Evolutionary conservation across 345 rosid genomes (phyloP).

Genomic region (Citrus inodora): DNA sequence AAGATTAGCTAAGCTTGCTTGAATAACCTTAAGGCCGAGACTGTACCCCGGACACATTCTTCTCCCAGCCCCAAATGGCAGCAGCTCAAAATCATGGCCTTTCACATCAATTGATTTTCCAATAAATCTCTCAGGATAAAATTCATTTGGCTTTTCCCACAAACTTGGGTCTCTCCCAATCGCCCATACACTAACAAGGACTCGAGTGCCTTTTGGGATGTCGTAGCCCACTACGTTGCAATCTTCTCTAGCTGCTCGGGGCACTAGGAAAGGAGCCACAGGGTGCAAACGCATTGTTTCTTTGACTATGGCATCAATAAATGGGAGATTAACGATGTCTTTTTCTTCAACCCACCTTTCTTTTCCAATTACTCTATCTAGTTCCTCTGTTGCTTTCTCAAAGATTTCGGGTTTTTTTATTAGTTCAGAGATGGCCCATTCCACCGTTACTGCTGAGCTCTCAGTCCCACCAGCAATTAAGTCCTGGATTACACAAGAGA

Average conservation of each 20-base stretch:
- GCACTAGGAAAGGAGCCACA: conserved; percentile 58
- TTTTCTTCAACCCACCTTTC: conserved; percentile 56
- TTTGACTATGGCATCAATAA: conserved; percentile 40
- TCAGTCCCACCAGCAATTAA: conserved; percentile 61
- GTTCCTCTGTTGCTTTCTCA: conserved; percentile 49
- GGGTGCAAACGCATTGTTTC: conserved; percentile 74
- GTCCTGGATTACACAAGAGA: conserved; percentile 30
- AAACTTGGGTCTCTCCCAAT: conserved; percentile 54
- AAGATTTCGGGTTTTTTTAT: conserved; percentile 45
- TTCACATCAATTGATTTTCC: conserved; percentile 43
- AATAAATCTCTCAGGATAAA: conserved; percentile 53
- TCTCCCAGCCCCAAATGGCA: conserved; percentile 71
- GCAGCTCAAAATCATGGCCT: conserved; percentile 54
- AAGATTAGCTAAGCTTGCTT: conserved; percentile 47
- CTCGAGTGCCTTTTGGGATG: conserved; percentile 42
- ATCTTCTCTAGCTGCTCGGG: conserved; percentile 39
- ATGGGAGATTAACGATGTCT: conserved; percentile 48
- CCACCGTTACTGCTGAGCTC: conserved; percentile 58
- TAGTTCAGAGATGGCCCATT: conserved; percentile 59
- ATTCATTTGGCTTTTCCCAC: conserved; percentile 56
- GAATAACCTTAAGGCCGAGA: conserved; percentile 57
- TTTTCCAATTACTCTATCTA: conserved; percentile 50
- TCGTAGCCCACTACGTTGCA: conserved; percentile 38
- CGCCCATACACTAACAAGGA: conserved; percentile 47
- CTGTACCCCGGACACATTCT: conserved; percentile 75